These are phyloP conservation scores for Phaeosphaeriaceae sp. DNA, from an alignment of 2,329 filamentous ascomycete genomes.

Conservation along the genomic window DNA sequence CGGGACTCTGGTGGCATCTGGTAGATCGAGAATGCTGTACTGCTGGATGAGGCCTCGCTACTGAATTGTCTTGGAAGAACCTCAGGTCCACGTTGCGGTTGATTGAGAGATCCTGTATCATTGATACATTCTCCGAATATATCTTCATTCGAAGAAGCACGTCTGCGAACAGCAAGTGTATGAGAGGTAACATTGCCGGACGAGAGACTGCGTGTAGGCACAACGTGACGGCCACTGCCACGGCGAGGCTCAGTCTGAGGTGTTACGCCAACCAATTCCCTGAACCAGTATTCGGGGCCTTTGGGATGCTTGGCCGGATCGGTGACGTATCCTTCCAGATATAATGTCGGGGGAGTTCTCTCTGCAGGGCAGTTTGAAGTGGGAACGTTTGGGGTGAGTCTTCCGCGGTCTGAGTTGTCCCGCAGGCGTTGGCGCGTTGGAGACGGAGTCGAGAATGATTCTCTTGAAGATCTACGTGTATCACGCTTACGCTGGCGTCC, in stretches of 20 bases:
- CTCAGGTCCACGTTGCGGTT: neutral
- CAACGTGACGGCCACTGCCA: slow-evolving; percentile 9
- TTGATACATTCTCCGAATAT: neutral
- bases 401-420: neutral
- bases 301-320: neutral
- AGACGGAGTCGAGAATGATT: slow-evolving; percentile 15
- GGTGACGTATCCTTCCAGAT: slow-evolving; percentile 16
- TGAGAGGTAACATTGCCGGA: slow-evolving; percentile 25
- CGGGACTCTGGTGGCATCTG: slow-evolving; percentile 34
- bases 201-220: slow-evolving; percentile 29
- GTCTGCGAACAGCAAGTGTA: slow-evolving; percentile 6
- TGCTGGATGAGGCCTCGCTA: slow-evolving; percentile 37
- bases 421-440: neutral
- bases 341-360: neutral
- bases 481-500: neutral
- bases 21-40: slow-evolving; percentile 41
- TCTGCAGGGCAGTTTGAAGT: neutral
- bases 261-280: neutral
- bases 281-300: slow-evolving; percentile 11
- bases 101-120: neutral
- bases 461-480: neutral
- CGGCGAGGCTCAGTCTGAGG: slow-evolving; percentile 32
- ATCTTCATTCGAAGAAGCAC: slow-evolving; percentile 9
- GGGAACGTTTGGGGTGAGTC: neutral
- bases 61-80: slow-evolving; percentile 16